These are phyloP conservation scores for Vanilla planifolia DNA, from an alignment of 106 monocot species.

Conservation along the genomic window DNA sequence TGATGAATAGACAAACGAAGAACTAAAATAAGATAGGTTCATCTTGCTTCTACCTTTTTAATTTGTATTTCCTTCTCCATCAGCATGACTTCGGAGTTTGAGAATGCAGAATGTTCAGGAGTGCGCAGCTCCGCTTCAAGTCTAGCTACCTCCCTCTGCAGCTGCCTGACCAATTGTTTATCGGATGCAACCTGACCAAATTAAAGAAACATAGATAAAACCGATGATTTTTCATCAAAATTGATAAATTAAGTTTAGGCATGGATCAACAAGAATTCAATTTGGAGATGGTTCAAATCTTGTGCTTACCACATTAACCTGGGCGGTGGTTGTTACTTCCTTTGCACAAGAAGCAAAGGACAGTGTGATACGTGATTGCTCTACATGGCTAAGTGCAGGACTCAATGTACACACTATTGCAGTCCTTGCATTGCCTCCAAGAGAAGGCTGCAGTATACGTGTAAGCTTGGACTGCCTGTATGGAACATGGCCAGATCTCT, in stretches of 20 bases:
- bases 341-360: constrained; percentile 93
- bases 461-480: constrained; percentile 97
- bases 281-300: not conserved
- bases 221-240: no score
- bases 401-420: constrained; percentile 98
- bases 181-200: constrained; percentile 74
- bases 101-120: constrained; percentile 45
- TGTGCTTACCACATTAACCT: constrained; percentile 77
- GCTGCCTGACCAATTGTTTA: constrained; percentile 82
- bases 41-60: constrained; percentile 44
- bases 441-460: constrained; percentile 82
- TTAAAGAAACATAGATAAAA: no score
- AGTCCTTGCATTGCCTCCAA: constrained; percentile 94
- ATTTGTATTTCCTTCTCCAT: constrained; percentile 85
- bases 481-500: constrained; percentile 82
- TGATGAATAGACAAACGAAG: not conserved
- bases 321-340: constrained; percentile 81
- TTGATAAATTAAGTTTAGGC: no score
- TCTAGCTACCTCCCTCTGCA: constrained; percentile 91
- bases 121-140: constrained; percentile 82
- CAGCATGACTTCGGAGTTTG: constrained; percentile 51
- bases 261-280: not conserved
- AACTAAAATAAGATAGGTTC: not conserved
- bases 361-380: constrained; percentile 94
- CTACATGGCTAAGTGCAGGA: constrained; percentile 79